Base-by-base conservation (phyloP, 352 stramenopile genomes). In the Globisporangium mamillatum region DNA sequence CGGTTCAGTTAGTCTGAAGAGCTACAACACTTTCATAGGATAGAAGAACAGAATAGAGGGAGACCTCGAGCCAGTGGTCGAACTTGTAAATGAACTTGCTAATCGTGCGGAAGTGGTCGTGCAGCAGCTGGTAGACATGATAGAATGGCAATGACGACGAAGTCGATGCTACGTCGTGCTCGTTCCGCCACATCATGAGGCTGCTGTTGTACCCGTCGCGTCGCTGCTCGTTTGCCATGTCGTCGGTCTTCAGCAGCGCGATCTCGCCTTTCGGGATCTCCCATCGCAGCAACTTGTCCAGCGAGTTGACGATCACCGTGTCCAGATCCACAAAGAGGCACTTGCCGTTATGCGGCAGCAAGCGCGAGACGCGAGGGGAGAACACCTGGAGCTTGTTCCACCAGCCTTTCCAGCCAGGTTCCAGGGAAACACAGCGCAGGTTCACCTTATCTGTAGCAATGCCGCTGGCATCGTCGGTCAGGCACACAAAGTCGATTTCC, bases 351-450 rank as follows among this genome's bases (percentile, higher is more conserved):
- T 27, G 59, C 34, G 12, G 73, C n/a, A 71, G 58, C 22, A 69
- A 48, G 2, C 5, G 10, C 1, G 67, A 46, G 27, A 80, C 66
- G 6, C 29, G 14, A 12, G 68, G 72, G 4, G 81, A 74, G 44
- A 92, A 94, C 12, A 94, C 61, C 54, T 85, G 81, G 25, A 80
- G 76, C 65, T 96, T 96, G 74, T 93, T 89, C 89, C 89, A 96
- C 89, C 89, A 96, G 2, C 84, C 84, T 3, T 60, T 78, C 78
- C 75, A 89, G 10, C 72, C 74, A 14, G 38, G 12, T 24, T 72
- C 66, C 3, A 91, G 67, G 14, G 46, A 56, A 18, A 84, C 4
- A 36, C 74, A 65, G 18, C 71, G 63, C 29, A 89, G 41, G 25
- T 82, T 76, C 7, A 14, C n/a, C 1, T 48, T 18, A 2, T 63